Evolutionary conservation across 164 flowering plant genomes (phyloP), one percentile per base, ranked within the genome.

Genomic region (Euptelea pleiosperma): DNA sequence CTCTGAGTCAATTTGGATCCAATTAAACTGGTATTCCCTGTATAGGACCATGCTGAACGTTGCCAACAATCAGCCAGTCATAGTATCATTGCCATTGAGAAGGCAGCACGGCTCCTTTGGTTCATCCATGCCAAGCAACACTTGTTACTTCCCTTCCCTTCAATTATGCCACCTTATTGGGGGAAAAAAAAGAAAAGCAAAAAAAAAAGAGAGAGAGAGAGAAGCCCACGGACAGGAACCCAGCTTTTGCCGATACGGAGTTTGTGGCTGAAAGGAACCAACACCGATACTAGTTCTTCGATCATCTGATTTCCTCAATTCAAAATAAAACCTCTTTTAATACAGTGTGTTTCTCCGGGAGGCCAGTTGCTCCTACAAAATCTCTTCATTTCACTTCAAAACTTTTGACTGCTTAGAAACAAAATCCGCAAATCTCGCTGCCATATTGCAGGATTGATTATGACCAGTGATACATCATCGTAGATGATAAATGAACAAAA

Each of bases 291-390:
- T 8, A 6, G 31, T 11, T 55, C 55, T 44, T 24, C 3, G 22
- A 21, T 39, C 55, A 48, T 33, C 51, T 44, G 57, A 12, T 33
- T 42, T 50, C 63, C 47, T 62, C 42, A 67, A 40, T 57, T 46
- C 15, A 56, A 29, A 46, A 52, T 48, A 44, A 57, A 52, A 49
- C 36, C 60, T 49, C 65, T 60, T 49, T 55, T 19, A 40, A 35
- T 51, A 60, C 65, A 59, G 7, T 36, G 58, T 51, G 3, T 49
- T 44, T 48, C 29, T 51, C 62, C 34, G 35, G 16, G 28, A 37
- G 45, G 59, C 41, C 37, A 34, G 45, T 31, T 57, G 28, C 65
- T 61, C 60, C 59, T 51, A 65, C 66, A 57, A 65, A 69, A 70
- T 48, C 55, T 50, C 57, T 33, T 12, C 12, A 28, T 29, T 31